Evolutionary conservation across 176 grass and related monocot species (phyloP), one percentile per base, ranked within the genome.

Genomic region (Secale cereale): DNA sequence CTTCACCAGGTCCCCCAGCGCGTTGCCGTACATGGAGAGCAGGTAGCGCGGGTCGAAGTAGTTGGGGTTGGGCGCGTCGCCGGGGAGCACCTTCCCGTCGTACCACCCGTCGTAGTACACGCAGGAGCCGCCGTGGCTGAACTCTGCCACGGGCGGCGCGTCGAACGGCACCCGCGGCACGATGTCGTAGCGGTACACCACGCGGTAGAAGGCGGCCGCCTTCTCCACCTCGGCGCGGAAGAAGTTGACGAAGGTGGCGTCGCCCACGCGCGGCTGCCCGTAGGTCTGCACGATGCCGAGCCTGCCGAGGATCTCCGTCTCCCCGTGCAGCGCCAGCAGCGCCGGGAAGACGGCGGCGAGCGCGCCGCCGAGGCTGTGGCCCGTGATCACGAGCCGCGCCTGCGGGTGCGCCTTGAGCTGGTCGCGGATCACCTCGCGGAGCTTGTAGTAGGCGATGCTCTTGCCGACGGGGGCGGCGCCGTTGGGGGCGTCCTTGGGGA

Each of bases 311-410:
- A 98, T 5, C 59, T 92, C 96, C 0, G 2, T 0, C 69, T 98
- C 83, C 13, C 62, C 36, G 45, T 98, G 96, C 71, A 90, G 3
- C 9, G 84, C 78, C 0, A 98, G 91, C 1, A 95, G 65, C 15
- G 91, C 85, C 7, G 93, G 96, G 82, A 98, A 95, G 40, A 95
- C 8, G 14, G 85, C 72, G 15, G 93, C 93, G 2, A 98, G 91
- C 8, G 96, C 96, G 33, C 91, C 96, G 22, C 96, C 96, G 26
- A 98, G 85, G 91, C 93, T 94, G 78, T 98, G 96, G 2, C 96
- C 96, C 2, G 96, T 98, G 16, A 98, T 22, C 1, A 95, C 7
- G 3, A 98, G 65, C 46, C 37, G 68, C 10, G 96, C 91, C 4
- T 77, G 83, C 3, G 70, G 82, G 85, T 98, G 92, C 6, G n/a